Percentiles rank a stretch among this genome's conserved stretches.
These are phyloP conservation scores for Chlorociboria aeruginascens DNA, from an alignment of 495 filamentous ascomycete genomes.

Conservation along the genomic window DNA sequence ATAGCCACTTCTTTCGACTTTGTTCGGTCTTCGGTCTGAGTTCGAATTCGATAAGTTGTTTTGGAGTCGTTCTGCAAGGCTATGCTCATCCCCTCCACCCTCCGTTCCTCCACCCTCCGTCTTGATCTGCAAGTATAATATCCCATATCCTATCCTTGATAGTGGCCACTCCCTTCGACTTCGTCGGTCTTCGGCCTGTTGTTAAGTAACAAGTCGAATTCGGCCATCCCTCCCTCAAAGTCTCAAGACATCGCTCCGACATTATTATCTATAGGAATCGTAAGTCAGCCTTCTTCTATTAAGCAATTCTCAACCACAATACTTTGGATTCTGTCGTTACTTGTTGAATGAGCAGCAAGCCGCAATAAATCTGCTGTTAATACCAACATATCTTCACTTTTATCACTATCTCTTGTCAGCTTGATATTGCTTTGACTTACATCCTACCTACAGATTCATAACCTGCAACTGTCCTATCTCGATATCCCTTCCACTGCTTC, in stretches of 20 bases:
- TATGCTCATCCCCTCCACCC: slow-evolving; percentile 6
- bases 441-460: slow-evolving; percentile 2
- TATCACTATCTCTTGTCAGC: slow-evolving; percentile 1
- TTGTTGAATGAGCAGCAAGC: slow-evolving; percentile 4
- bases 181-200: slow-evolving; percentile 3
- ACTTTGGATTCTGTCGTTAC: slow-evolving; percentile 3
- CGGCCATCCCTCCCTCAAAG: slow-evolving; percentile 1
- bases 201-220: slow-evolving; percentile 3
- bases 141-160: slow-evolving; percentile 2
- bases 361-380: background rate
- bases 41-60: slow-evolving; percentile 1
- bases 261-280: background rate
- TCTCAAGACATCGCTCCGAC: slow-evolving; percentile 5
- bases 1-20: slow-evolving; percentile 1
- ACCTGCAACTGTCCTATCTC: slow-evolving; percentile 5
- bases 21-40: slow-evolving; percentile 2
- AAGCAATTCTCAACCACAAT: slow-evolving; percentile 1
- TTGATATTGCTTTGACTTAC: slow-evolving; percentile 10
- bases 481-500: slow-evolving; percentile 4
- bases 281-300: slow-evolving; percentile 5
- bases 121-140: slow-evolving; percentile 6
- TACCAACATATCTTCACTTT: slow-evolving; percentile 7
- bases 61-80: no score
- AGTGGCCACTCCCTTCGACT: slow-evolving; percentile 1
- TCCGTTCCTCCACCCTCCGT: no score